Evolutionary conservation across 139 green algal species (phyloP), one percentile per base, ranked within the genome.

Genomic region (Ettlia oleoabundans): DNA sequence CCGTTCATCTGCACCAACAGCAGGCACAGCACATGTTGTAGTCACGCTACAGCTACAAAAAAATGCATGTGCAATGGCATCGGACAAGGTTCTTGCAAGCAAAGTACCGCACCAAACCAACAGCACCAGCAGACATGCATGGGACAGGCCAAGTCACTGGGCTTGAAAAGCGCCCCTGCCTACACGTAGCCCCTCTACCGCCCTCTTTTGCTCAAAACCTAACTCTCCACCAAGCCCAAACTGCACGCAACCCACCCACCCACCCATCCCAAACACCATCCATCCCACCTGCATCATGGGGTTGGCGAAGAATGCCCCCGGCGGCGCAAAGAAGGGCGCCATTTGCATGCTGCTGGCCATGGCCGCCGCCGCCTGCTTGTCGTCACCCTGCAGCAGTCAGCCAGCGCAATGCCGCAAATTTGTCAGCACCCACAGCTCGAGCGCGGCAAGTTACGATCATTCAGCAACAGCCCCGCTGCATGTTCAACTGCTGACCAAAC

Each of bases 281-380:
- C 10, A 3, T 7, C 65, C 15, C 30, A 69, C 58, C 75, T 71
- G 61, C 75, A 81, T 71, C 58, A 81, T 73, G 2, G 58, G 58
- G 41, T 58, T 61, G n/a, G n/a, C 24, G 30, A 73, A 73, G 58
- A 71, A 62, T 28, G 9, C 30, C 18, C 58, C 75, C 6, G 58
- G 75, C 15, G 61, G 40, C 3, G 75, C 75, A 33, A 81, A 81
- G 75, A 62, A 81, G 58, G 61, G 75, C 47, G 47, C 47, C 73
- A 67, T 66, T 13, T 35, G 52, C 68, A 76, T 76, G 68, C 41
- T 58, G 47, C 47, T 28, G 38, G 38, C 32, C 41, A 61, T 76
- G 40, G 10, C 37, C 19, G 61, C 61, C 9, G 64, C 32, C 26
- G 64, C 64, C 10, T 26, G 22, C 61, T 47, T 41, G 33, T 41